Evolutionary conservation across 1,284 basidiomycete species (phyloP), one percentile per base, ranked within the genome.

Genomic region (Tilletia walkeri): DNA sequence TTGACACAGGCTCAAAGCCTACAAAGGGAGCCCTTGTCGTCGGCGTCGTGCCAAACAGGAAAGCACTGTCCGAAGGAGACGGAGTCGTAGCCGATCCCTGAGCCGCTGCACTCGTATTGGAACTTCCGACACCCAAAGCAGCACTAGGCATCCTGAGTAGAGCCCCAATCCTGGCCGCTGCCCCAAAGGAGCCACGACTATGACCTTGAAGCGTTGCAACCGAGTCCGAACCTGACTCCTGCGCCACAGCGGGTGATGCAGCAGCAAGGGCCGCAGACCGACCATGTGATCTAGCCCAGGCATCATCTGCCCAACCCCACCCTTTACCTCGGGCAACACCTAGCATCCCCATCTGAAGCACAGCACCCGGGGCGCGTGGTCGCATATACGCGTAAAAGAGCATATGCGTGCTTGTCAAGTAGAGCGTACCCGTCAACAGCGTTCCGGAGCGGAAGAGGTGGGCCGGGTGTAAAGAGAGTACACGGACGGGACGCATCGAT

Each of bases 381-480:
- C 56, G 78, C 34, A 99, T 90, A 82, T 95, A 94, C 0, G 95
- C 95, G 83, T 97, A 98, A 86, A 98, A 99, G 85, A 95, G 97
- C 36, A 98, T 85, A 80, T 95, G 92, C 4, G 90, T 89, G 75
- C 91, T 91, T 1, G 95, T 97, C 61, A 98, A 86, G 84, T 95
- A 99, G 88, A 98, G 92, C 83, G 95, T 96, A 18, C 95, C 95
- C 85, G 98, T 94, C 24, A 99, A 87, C 78, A 98, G 79, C 5
- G 85, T 61, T 16, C 56, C 75, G 9, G 80, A 79, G 47, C 84
- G 80, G 71, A 84, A 85, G 30, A 78, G 75, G 78, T 73, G 82
- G 53, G 73, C 78, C 2, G 74, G 71, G 53, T 77, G 76, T 2
- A 73, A 69, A 4, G 76, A 67, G 5, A 73, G 56, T 30, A 80